Conservation (phyloP, 805 yeast genomes). For the Candida manassasensis region DNA sequence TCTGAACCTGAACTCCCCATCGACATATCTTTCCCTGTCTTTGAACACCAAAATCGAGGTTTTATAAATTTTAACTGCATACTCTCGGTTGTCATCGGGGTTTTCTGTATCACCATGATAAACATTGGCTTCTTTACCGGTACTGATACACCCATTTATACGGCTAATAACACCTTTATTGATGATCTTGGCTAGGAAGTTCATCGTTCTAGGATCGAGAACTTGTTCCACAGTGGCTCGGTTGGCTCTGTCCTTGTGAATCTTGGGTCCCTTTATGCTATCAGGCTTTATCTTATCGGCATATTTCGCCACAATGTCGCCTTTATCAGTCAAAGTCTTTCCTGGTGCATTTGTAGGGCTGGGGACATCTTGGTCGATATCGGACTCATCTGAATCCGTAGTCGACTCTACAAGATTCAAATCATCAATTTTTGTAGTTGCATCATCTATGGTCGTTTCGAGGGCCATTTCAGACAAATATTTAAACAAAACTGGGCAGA, state of each 20-base stretch:
- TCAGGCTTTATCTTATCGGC: constrained; percentile 63
- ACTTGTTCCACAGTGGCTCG: constrained; percentile 97
- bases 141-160: constrained; percentile 89
- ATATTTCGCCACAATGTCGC: constrained; percentile 54
- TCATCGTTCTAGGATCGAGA: constrained; percentile 87
- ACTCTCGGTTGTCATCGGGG: constrained; percentile 43
- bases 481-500: neutral
- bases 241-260: constrained; percentile 77
- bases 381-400: constrained; percentile 11
- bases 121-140: constrained; percentile 99
- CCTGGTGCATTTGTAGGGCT: constrained; percentile 2
- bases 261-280: constrained; percentile 53
- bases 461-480: neutral
- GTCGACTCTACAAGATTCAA: constrained; percentile 8
- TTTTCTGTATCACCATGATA: constrained; percentile 69
- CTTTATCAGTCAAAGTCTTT: constrained; percentile 32
- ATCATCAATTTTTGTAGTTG: neutral
- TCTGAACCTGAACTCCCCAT: constrained; percentile 91
- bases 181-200: constrained; percentile 74
- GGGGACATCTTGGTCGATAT: neutral
- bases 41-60: constrained; percentile 96
- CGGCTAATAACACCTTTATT: constrained; percentile 79
- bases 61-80: constrained; percentile 90
- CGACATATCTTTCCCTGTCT: constrained; percentile 93
- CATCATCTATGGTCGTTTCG: neutral